A percentile compares a stretch with the other conserved stretches of the same genome.
phyloP scores from a whole-genome alignment of 805 yeast species.

The Yarrowia sp. region DNA sequence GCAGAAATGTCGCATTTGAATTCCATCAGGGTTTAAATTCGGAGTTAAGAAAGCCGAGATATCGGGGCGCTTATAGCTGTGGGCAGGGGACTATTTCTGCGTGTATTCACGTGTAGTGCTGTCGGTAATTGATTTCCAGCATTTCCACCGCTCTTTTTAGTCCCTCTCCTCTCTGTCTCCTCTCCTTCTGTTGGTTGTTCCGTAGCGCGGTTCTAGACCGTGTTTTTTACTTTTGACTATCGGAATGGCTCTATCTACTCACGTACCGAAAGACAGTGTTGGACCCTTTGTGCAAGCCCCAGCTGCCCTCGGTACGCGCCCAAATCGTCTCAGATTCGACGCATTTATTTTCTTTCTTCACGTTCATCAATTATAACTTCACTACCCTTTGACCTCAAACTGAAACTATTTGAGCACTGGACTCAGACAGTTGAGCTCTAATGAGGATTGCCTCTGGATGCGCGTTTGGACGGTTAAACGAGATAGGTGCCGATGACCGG shows the following conservation, averaged over 20 bases:
- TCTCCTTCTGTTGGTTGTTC: too few species aligned
- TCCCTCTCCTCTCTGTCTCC: too few species aligned
- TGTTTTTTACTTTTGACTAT: too few species aligned
- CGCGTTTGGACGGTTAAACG: neutral
- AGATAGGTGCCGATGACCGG: too few species aligned
- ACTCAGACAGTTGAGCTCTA: neutral
- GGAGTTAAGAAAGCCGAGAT: slow-evolving; percentile 17
- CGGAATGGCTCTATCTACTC: neutral
- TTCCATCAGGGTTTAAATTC: slow-evolving; percentile 15
- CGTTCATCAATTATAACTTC: neutral
- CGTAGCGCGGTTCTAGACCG: neutral
- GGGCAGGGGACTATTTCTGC: neutral
- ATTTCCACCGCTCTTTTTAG: neutral
- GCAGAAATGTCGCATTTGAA: slow-evolving; percentile 17
- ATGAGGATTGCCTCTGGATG: neutral
- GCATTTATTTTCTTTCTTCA: too few species aligned
- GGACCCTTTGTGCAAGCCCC: too few species aligned
- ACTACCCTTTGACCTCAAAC: neutral
- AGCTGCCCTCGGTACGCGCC: too few species aligned
- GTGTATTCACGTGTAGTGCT: neutral
- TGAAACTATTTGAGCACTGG: neutral
- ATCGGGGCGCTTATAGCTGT: neutral
- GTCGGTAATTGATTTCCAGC: neutral
- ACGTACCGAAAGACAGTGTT: too few species aligned
- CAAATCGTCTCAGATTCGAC: too few species aligned